Evolutionary conservation across 2,329 filamentous ascomycete species (phyloP), one percentile per base, ranked within the genome.

Genomic region (Colletotrichum phormii): DNA sequence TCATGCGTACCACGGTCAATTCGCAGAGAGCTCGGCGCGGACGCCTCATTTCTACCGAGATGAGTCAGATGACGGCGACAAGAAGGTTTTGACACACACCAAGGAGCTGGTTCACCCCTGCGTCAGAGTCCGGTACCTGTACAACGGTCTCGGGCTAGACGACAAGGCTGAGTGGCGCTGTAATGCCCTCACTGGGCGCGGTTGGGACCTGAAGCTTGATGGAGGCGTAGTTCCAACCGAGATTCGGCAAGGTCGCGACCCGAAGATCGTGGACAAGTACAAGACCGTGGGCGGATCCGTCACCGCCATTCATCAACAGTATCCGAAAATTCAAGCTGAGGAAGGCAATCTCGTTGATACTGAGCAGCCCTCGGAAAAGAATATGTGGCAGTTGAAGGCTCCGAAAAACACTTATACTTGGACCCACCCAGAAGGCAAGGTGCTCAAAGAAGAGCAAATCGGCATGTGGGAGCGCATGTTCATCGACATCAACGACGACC

Each of bases 121-220:
- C 7, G 80, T 81, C 0, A 78, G 80, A 3, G 76, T 81, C 42
- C 77, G 80, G 11, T 80, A 80, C 64, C 78, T 79, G 9, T 78
- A 76, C 46, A 68, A 76, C 8, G 80, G 80, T 0, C 73, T 75
- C 2, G 79, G 79, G 4, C 77, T 80, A 35, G 75, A 81, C 42
- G 80, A 81, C 64, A 73, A 74, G 4, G 78, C 75, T 12, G 67
- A 69, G 4, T 81, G 80, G 73, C 42, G 55, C 12, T 76, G 75
- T 4, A 29, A 55, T 24, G 74, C 75, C 0, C 35, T 76, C 1
- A 71, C 71, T 53, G 75, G 54, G 64, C 78, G 59, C 1, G 71
- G 73, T 5, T 74, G 42, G 42, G 18, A 49, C 9, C 42, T 67
- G 33, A 37, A 58, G 18, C 67, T 77, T 4, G 63, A 62, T 7